These are phyloP conservation scores for Penicillium sp. DNA, from an alignment of 2,329 filamentous ascomycete species.

Conservation along the genomic window DNA sequence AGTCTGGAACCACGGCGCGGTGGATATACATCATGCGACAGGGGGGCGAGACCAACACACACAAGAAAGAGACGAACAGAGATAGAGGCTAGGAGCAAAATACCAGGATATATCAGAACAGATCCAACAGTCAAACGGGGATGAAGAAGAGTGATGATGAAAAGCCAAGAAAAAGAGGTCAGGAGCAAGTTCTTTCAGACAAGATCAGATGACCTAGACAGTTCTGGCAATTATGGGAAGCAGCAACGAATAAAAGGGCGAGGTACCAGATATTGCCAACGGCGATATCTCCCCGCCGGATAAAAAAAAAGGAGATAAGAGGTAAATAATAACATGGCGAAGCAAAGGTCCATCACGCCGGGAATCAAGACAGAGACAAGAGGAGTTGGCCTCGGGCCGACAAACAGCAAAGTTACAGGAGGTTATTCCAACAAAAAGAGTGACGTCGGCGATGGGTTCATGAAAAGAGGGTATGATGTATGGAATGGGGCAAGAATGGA, in stretches of 20 bases:
- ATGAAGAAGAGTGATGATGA: not conserved
- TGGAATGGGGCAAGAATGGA: slow-evolving; percentile 10
- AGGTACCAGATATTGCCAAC: not conserved
- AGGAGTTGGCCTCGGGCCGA: slow-evolving; percentile 10
- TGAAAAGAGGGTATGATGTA: slow-evolving; percentile 9
- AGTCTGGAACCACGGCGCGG: slow-evolving; percentile 15
- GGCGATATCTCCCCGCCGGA: not conserved
- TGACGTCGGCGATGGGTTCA: slow-evolving; percentile 22
- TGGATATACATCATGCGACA: slow-evolving; percentile 22
- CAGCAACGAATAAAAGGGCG: not conserved
- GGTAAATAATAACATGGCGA: slow-evolving; percentile 29
- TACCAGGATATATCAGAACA: slow-evolving; percentile 28
- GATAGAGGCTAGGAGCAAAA: slow-evolving; percentile 21
- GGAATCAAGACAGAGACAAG: slow-evolving; percentile 19
- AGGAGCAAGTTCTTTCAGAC: not conserved
- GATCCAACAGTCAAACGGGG: slow-evolving; percentile 7
- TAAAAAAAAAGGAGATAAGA: slow-evolving; percentile 20
- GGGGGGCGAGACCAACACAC: slow-evolving; percentile 1
- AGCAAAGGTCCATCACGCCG: slow-evolving; percentile 29
- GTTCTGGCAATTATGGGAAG: slow-evolving; percentile 9
- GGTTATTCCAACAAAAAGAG: slow-evolving; percentile 17
- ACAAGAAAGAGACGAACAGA: slow-evolving; percentile 18
- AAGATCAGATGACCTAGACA: not conserved
- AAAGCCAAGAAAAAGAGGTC: slow-evolving; percentile 5
- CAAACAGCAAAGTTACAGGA: slow-evolving; percentile 6